Conservation (phyloP, 2,329 filamentous ascomycete genomes). For the Fusarium zealandicum region DNA sequence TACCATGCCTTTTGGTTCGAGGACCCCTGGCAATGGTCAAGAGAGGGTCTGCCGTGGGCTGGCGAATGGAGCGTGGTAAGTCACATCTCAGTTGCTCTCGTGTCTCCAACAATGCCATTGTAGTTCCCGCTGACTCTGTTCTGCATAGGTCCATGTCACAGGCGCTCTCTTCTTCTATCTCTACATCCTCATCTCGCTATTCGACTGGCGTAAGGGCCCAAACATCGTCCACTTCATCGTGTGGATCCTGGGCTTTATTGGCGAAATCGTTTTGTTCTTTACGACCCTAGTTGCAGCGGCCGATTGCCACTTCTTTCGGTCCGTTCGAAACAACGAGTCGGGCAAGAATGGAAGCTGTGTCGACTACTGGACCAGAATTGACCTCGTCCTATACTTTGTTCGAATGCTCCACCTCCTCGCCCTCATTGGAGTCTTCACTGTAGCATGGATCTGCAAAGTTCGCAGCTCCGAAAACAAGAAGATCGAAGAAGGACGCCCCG, state of each 20-base stretch:
- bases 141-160: conserved; percentile 78
- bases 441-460: conserved; percentile 52
- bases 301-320: conserved; percentile 66
- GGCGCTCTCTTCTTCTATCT: conserved; percentile 88
- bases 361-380: conserved; percentile 56
- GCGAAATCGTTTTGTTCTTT: conserved; percentile 76
- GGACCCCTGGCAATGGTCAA: conserved; percentile 49
- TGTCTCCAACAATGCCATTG: conserved; percentile 3
- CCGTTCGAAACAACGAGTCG: conserved; percentile 40
- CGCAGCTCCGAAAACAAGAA: conserved; percentile 48
- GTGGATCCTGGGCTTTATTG: conserved; percentile 76
- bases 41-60: conserved; percentile 70
- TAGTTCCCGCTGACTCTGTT: conserved; percentile 32
- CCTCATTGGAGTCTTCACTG: conserved; percentile 59
- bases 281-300: conserved; percentile 74
- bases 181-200: conserved; percentile 83
- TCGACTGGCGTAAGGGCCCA: conserved; percentile 84
- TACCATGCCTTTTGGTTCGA: conserved; percentile 69
- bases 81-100: conserved; percentile 27
- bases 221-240: conserved; percentile 79
- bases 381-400: conserved; percentile 70
- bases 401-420: conserved; percentile 72
- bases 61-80: conserved; percentile 79
- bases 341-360: conserved; percentile 43
- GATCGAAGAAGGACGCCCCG: conserved; percentile 51